Percentiles rank a stretch among this genome's conserved stretches.
Evolutionary conservation across 306 rosid species (phyloP).

Genomic region (Sicyos baderoa): DNA sequence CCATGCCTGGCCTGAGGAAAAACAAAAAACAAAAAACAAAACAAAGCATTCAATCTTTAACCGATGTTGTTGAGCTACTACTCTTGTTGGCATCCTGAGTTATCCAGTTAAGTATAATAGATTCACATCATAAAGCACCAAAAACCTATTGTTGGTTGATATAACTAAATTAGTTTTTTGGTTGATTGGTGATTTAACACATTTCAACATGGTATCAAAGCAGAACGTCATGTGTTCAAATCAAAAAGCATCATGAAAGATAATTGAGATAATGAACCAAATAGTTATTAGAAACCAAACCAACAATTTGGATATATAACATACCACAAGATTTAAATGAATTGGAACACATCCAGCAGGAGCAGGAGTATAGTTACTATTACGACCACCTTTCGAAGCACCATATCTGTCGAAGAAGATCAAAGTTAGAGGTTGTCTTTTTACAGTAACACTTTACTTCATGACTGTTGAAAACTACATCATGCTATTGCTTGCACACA

Average conservation of each 20-base stretch:
- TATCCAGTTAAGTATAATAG: not conserved
- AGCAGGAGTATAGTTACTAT: constrained; percentile 36
- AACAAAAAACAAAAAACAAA: too few species aligned
- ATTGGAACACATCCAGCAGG: constrained; percentile 68
- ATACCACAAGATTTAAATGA: constrained; percentile 91
- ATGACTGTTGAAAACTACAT: not conserved
- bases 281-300: not conserved
- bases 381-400: constrained; percentile 38
- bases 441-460: not conserved
- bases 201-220: too few species aligned
- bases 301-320: not conserved
- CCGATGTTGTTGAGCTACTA: too few species aligned
- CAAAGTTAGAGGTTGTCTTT: not conserved
- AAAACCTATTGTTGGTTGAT: too few species aligned
- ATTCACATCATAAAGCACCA: not conserved
- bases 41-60: too few species aligned
- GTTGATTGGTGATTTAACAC: too few species aligned
- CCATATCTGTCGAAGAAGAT: constrained; percentile 53
- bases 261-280: constrained; percentile 1
- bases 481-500: not conserved
- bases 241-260: not conserved
- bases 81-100: too few species aligned
- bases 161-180: too few species aligned
- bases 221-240: too few species aligned
- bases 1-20: constrained; percentile 85